Base-by-base conservation (phyloP, 2,329 filamentous ascomycete genomes). In the Phialemonium atrogriseum region DNA sequence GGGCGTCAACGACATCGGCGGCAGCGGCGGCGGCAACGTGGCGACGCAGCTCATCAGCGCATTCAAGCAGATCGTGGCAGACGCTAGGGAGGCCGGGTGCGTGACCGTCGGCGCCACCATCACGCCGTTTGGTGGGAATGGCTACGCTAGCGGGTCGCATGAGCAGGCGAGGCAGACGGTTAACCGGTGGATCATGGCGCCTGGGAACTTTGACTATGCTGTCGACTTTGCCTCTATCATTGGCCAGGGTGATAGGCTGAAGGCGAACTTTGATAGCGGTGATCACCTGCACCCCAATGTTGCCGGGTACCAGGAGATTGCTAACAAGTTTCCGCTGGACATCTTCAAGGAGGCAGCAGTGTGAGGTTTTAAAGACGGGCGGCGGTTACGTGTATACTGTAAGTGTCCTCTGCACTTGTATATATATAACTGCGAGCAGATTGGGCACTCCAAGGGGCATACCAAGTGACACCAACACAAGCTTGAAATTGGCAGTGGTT, bases 1-100 rank as follows among this genome's bases (percentile, higher is more conserved):
- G 50, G 77, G 78, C 13, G 75, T 83, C 17, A 81, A 82, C 45
- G 78, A 83, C 45, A 80, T 84, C 34, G 78, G 77, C 4, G 57
- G 52, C 2, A 67, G 62, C 1, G 54, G 55, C 2, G 44, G 64
- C 0, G 66, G 68, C 4, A 45, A 51, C 4, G 55, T 77, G 8
- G 70, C 64, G 10, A 62, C 66, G 32, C 45, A 54, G 3, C 54
- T 83, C 3, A 68, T 73, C 21, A 57, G 59, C n/a, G 72, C 73
- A 1, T 82, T 72, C 46, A 53, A 60, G 34, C 70, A 77, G 41
- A 76, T 82, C 19, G 62, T 65, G 3, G 55, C 57, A 2, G 62
- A 74, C 10, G 59, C 75, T 12, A 71, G 73, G 44, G 57, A 64
- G 0, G 60, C 62, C 3, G 68, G 68, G 1, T 63, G 80, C 16